phyloP scores from a whole-genome alignment of 2,329 filamentous ascomycete species.

The Pseudocercospora eumusae region DNA sequence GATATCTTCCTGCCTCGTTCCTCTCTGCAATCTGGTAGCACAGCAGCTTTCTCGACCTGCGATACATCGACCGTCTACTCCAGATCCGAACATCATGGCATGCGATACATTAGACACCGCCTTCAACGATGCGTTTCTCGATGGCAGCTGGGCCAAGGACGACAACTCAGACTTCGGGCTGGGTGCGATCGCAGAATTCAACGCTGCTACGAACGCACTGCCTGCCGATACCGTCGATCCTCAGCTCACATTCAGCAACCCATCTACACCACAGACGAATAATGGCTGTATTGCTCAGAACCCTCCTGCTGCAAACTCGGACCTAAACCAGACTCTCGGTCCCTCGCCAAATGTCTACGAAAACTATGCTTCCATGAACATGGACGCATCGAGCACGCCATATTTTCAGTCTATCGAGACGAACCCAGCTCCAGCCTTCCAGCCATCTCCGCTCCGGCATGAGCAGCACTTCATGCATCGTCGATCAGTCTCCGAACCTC shows the following conservation, averaged over 20 bases:
- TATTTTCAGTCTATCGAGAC: constrained; percentile 32
- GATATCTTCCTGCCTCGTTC: constrained; percentile 18
- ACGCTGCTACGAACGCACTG: constrained; percentile 19
- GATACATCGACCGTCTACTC: background rate
- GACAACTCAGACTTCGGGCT: constrained; percentile 16
- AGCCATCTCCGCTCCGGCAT: constrained; percentile 19
- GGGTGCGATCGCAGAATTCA: constrained; percentile 27
- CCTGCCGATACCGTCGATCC: constrained; percentile 19
- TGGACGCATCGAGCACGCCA: constrained; percentile 19
- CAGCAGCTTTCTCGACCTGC: constrained; percentile 12
- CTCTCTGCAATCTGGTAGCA: constrained; percentile 26
- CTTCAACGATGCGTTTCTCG: constrained; percentile 23
- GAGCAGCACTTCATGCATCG: constrained; percentile 25
- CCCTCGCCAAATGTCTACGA: constrained; percentile 19
- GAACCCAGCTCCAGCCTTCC: constrained; percentile 15
- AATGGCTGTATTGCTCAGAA: constrained; percentile 14
- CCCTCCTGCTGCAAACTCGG: background rate
- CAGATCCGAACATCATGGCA: constrained; percentile 19
- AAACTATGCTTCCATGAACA: constrained; percentile 23
- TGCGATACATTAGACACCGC: constrained; percentile 25
- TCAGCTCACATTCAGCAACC: constrained; percentile 21
- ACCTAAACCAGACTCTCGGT: constrained; percentile 22
- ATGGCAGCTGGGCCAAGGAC: constrained; percentile 21
- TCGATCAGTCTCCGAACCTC: constrained; percentile 34
- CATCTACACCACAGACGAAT: constrained; percentile 8